These are phyloP conservation scores for Pseudonectria buxi DNA, from an alignment of 2,329 filamentous ascomycete genomes.

Conservation along the genomic window DNA sequence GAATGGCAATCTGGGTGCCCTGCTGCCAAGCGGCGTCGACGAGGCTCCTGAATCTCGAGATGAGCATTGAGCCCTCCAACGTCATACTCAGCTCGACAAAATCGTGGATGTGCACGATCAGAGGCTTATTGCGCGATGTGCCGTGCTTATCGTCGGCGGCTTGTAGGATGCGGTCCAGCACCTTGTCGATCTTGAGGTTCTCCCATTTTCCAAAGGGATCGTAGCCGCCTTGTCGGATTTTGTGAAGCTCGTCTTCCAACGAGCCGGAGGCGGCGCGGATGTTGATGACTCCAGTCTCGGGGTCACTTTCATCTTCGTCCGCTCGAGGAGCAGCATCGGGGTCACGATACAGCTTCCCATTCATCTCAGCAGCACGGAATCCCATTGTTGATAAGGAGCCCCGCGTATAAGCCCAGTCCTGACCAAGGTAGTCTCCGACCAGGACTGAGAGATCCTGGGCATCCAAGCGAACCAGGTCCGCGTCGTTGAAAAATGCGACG, in stretches of 20 bases:
- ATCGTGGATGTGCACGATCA: conserved; percentile 76
- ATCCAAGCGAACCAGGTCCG: conserved; percentile 62
- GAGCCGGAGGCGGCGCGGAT: conserved; percentile 20
- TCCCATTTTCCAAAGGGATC: conserved; percentile 47
- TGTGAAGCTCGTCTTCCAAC: conserved; percentile 39
- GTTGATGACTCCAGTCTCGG: conserved; percentile 26
- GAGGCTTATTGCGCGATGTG: conserved; percentile 32
- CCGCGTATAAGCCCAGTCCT: conserved; percentile 43
- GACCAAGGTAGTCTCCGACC: conserved; percentile 62
- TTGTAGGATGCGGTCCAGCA: conserved; percentile 50
- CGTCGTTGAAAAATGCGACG: conserved; percentile 52
- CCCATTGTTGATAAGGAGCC: conserved; percentile 48
- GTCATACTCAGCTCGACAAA: conserved; percentile 70
- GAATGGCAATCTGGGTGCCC: conserved; percentile 65
- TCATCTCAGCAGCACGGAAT: conserved; percentile 49
- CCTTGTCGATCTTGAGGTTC: conserved; percentile 52
- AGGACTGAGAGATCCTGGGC: conserved; percentile 65
- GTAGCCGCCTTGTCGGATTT: conserved; percentile 32
- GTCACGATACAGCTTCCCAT: conserved; percentile 45
- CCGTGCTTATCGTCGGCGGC: conserved; percentile 35
- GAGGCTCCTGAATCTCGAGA: conserved; percentile 62
- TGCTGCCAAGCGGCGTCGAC: conserved; percentile 66
- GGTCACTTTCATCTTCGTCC: conserved; percentile 29
- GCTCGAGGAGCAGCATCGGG: conserved; percentile 29
- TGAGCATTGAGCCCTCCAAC: conserved; percentile 59